Conservation (phyloP, 306 rosid genomes). For the Geum urbanum region DNA sequence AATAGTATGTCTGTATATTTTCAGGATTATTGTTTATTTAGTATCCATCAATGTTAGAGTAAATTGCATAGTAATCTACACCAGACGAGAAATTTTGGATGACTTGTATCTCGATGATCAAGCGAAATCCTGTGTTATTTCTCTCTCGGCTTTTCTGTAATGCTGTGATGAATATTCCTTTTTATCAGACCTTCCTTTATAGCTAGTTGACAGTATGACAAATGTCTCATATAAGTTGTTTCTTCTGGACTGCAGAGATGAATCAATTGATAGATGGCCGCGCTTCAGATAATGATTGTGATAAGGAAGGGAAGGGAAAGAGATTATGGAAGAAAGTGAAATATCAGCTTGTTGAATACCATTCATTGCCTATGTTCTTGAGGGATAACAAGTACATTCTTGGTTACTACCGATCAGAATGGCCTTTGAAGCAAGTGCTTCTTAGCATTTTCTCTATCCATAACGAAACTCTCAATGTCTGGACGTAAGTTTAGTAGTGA, state of each 20-base stretch:
- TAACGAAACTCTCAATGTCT: slow-evolving; percentile 64
- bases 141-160: neutral
- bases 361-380: slow-evolving; percentile 45
- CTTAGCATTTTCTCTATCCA: slow-evolving; percentile 61
- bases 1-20: neutral
- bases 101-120: neutral
- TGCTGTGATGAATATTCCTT: neutral
- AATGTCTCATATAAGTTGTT: slow-evolving; percentile 6
- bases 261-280: slow-evolving; percentile 11
- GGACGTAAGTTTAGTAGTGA: slow-evolving; percentile 50
- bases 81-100: neutral
- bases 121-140: neutral
- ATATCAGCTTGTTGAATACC: slow-evolving; percentile 52
- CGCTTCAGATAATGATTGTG: slow-evolving; percentile 22
- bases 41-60: neutral
- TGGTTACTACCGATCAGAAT: slow-evolving; percentile 50
- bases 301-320: slow-evolving; percentile 35
- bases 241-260: slow-evolving; percentile 29
- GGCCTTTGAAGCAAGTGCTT: slow-evolving; percentile 58
- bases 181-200: neutral
- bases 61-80: neutral
- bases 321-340: slow-evolving; percentile 37
- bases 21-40: neutral
- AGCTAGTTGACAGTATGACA: neutral
- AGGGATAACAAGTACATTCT: slow-evolving; percentile 61